phyloP scores from a whole-genome alignment of 345 rosid genomes.

The Sonneratia alba region DNA sequence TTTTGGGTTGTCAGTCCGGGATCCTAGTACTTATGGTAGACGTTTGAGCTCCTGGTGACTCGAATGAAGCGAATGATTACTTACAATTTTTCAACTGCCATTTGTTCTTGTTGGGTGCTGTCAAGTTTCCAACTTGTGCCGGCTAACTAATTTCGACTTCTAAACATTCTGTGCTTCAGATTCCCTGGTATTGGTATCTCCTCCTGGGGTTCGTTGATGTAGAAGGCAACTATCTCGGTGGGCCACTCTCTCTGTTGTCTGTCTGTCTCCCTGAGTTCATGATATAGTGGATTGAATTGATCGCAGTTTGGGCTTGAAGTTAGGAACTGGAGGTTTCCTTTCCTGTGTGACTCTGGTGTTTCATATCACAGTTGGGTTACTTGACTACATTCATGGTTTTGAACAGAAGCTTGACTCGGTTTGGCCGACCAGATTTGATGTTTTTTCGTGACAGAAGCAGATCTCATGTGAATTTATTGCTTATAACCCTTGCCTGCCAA shows the following conservation, averaged over 20 bases:
- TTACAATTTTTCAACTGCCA: too few species aligned
- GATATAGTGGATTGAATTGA: too few species aligned
- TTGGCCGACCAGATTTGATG: not conserved
- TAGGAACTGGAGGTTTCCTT: too few species aligned
- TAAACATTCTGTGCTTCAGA: not conserved
- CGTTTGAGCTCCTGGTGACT: too few species aligned
- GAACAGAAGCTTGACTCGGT: not conserved
- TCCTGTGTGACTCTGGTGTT: not conserved
- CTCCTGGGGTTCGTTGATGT: slow-evolving; percentile 50
- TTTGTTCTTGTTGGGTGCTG: too few species aligned
- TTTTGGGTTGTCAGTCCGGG: not conserved
- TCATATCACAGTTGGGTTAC: not conserved
- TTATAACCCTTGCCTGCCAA: too few species aligned
- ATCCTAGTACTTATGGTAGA: too few species aligned
- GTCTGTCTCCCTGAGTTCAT: too few species aligned
- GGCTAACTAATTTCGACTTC: not conserved
- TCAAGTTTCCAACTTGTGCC: not conserved
- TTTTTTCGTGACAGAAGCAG: not conserved
- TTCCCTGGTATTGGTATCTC: slow-evolving; percentile 45
- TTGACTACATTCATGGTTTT: not conserved
- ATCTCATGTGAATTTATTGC: not conserved
- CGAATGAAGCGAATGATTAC: too few species aligned
- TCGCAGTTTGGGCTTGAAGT: too few species aligned
- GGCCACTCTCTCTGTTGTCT: slow-evolving; percentile 12
- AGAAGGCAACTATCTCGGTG: slow-evolving; percentile 52